Base-by-base conservation (phyloP, 345 rosid genomes). In the Aurinia saxatilis region DNA sequence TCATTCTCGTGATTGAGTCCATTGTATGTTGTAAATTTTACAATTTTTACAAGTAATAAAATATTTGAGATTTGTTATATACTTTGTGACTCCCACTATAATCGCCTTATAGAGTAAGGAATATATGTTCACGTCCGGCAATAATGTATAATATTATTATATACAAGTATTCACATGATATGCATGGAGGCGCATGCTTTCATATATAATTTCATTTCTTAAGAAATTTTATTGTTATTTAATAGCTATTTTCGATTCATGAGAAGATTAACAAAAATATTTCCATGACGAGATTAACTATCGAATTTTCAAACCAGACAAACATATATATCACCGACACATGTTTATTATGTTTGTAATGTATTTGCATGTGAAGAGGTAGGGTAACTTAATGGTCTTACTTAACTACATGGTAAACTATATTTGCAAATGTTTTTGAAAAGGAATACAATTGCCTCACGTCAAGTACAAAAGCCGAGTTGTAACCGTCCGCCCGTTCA, bases 11-110 rank as follows among this genome's bases (percentile, higher is more conserved):
- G 12, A 13, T 23, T 23, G 3, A 5, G 29, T 33, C 51, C 41
- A 34, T 68, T 68, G 67, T 60, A 42, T 60, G 34, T 60, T 68
- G 73, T 68, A 41, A 40, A 50, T 8, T 67, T 57, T 50, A 17
- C 14, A 17, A 10, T 17, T 60, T 44, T 52, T 41, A 50, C 29
- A 47, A 41, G 17, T 39, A 25, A 23, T 4, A 31, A 68, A 42
- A 25, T 12, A 44, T 68, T 5, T 21, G 17, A 36, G 44, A 58
- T 40, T 48, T 67, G 14, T 30, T 30, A 7, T 42, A 27, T 47
- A 27, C 7, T 46, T n/a, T 29, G 17, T 47, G 5, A 8, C 23
- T 47, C 27, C 27, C 3, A n/a, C n/a, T 5, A 10, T 16, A 56
- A 37, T 55, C 46, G 8, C 18, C 17, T 18, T 10, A 8, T 23